Base-by-base conservation (phyloP, 2,329 filamentous ascomycete species). In the Aspergillus texensis region DNA sequence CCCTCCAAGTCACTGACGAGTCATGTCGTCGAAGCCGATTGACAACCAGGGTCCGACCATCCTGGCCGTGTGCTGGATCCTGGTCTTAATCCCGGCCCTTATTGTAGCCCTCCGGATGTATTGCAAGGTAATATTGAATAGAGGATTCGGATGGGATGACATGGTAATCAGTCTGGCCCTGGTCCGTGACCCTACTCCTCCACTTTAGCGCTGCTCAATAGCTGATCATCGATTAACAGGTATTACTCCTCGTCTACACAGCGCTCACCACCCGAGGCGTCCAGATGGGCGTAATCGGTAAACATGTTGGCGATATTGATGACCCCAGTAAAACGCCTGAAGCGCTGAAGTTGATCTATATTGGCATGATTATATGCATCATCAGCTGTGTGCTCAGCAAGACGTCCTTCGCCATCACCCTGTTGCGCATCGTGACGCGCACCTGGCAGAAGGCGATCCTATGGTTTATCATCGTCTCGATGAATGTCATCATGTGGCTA, bases 101-200 rank as follows among this genome's bases (percentile, higher is more conserved):
- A 65, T 73, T 57, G 63, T 71, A 21, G 64, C 57, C 11, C 48
- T 72, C 4, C 65, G 67, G 28, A 14, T 68, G 2, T 68, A 68
- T 41, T 65, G 68, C 26, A 73, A 73, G 43, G 57, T 66, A 2
- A 61, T 57, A 16, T 60, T 77, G 12, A 71, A 79, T 21, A 72
- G 71, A 34, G 77, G 77, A 2, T 62, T 75, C 6, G 79, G 80
- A 53, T 75, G 79, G 58, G 73, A 77, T 56, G 73, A 78, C 10
- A 75, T 75, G 60, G 66, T 71, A 28, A 52, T 76, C 10, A 65
- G 71, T 12, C 66, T 75, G 54, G 57, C 73, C 24, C 67, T 77
- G 26, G 70, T 78, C 14, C 57, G 76, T n/a, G 61, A 71, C 5
- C 4, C 14, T 6, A 5, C n/a, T 11, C 48, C 19, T 52, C 0